Conservation (phyloP, 257 asterid genomes). For the Thymus mandschuricus region DNA sequence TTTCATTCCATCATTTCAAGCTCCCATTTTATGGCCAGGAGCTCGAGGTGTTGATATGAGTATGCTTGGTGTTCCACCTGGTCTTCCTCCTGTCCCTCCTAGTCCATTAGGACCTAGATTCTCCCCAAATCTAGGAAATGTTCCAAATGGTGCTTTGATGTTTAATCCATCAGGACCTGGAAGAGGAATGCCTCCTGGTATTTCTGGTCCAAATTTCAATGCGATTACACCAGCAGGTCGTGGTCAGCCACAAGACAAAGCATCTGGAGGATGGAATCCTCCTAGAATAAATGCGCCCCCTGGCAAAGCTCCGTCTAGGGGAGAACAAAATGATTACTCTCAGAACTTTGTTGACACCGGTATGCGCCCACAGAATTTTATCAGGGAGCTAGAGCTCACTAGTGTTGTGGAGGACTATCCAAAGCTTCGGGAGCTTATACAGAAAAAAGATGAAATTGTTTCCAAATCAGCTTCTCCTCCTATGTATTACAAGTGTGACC, state of each 20-base stretch:
- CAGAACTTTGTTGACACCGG: conserved; percentile 99
- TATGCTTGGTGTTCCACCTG: conserved; percentile 79
- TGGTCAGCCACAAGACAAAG: conserved; percentile 73
- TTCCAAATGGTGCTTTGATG: conserved; percentile 59
- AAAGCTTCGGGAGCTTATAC: conserved; percentile 96
- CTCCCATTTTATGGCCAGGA: conserved; percentile 93
- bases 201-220: conserved; percentile 69
- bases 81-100: conserved; percentile 77
- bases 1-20: conserved; percentile 83
- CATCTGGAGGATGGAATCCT: conserved; percentile 90
- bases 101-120: conserved; percentile 77
- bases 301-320: conserved; percentile 99
- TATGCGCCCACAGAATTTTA: conserved; percentile 95
- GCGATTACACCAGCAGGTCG: conserved; percentile 51
- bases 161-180: conserved; percentile 74
- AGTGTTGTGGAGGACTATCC: conserved; percentile 99
- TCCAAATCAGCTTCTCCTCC: conserved; percentile 80
- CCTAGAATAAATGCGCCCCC: conserved; percentile 72
- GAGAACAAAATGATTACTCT: conserved; percentile 99
- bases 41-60: conserved; percentile 89
- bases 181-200: conserved; percentile 67
- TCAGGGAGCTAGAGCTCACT: conserved; percentile 96
- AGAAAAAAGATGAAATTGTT: conserved; percentile 96
- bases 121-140: conserved; percentile 68
- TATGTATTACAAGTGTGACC: conserved; percentile 88